Evolutionary conservation across 2,329 filamentous ascomycete genomes (phyloP).

Genomic region (Fusarium transvaalense): DNA sequence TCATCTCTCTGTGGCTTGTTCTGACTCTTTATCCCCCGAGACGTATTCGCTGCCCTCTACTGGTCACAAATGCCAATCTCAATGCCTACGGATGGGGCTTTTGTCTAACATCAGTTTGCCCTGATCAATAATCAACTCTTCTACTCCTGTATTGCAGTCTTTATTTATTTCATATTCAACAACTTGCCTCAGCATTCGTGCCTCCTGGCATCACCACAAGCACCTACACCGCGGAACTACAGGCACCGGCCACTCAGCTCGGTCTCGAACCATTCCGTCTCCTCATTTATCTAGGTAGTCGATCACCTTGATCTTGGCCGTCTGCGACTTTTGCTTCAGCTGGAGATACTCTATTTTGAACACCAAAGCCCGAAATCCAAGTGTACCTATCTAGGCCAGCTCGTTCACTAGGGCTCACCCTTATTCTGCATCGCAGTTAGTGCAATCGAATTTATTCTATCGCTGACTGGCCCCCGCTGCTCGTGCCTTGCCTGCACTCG

Average conservation of each 20-base stretch:
- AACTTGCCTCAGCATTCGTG: neutral
- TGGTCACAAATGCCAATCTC: neutral
- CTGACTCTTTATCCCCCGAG: neutral
- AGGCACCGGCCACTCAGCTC: neutral
- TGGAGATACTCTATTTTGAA: neutral
- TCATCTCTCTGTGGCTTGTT: conserved; percentile 5
- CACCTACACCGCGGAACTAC: conserved; percentile 2
- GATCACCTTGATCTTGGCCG: neutral
- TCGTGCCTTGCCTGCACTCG: neutral
- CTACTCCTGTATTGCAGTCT: neutral
- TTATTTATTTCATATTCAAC: neutral
- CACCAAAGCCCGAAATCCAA: neutral
- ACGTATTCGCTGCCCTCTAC: neutral
- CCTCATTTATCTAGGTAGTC: neutral
- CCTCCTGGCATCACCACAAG: conserved; percentile 7
- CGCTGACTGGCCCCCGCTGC: conserved; percentile 1
- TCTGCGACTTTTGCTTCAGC: neutral
- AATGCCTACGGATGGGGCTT: conserved; percentile 9
- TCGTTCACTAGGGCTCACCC: neutral
- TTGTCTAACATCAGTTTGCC: conserved; percentile 29
- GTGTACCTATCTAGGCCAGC: neutral
- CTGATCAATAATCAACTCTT: conserved; percentile 27
- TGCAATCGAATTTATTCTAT: conserved; percentile 1
- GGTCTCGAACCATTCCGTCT: neutral
- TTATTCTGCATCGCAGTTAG: neutral